Conservation (phyloP, 805 yeast genomes). For the Blastobotrys chiropterorum region DNA sequence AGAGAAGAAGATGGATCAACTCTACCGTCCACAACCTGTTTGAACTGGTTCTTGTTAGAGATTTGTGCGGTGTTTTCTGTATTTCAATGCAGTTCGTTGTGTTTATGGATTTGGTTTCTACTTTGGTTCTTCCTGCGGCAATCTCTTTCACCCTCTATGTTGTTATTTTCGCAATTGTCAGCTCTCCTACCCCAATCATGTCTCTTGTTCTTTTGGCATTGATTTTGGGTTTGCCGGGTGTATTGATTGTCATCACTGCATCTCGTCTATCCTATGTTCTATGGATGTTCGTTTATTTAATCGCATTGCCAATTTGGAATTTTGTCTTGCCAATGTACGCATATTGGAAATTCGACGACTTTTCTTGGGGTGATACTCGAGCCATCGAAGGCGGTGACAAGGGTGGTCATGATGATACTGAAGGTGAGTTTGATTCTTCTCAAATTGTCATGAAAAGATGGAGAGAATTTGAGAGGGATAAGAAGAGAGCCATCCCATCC, state of each 20-base stretch:
- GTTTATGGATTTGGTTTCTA: constrained; percentile 76
- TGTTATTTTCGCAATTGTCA: constrained; percentile 59
- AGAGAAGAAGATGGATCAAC: constrained; percentile 95
- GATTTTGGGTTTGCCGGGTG: constrained; percentile 81
- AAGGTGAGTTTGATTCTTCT: constrained; percentile 88
- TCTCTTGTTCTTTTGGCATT: constrained; percentile 70
- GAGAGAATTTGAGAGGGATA: constrained; percentile 83
- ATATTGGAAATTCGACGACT: constrained; percentile 94
- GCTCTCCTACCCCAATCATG: constrained; percentile 69
- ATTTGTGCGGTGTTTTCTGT: constrained; percentile 90
- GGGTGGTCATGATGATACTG: constrained; percentile 58
- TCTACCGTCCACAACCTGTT: constrained; percentile 89
- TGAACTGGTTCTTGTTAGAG: constrained; percentile 78
- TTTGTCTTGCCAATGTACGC: constrained; percentile 78
- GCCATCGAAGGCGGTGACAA: constrained; percentile 61
- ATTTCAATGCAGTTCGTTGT: constrained; percentile 93
- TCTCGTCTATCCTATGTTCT: constrained; percentile 55
- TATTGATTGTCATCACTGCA: constrained; percentile 74
- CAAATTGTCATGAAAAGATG: constrained; percentile 86
- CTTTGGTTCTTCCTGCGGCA: constrained; percentile 84
- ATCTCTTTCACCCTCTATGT: constrained; percentile 78
- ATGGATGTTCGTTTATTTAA: constrained; percentile 73
- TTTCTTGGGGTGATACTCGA: constrained; percentile 96
- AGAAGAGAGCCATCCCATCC: constrained; percentile 41
- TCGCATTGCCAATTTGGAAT: constrained; percentile 92